These are phyloP conservation scores for Cetradonia linearis DNA, from an alignment of 495 filamentous ascomycete species.

Conservation along the genomic window DNA sequence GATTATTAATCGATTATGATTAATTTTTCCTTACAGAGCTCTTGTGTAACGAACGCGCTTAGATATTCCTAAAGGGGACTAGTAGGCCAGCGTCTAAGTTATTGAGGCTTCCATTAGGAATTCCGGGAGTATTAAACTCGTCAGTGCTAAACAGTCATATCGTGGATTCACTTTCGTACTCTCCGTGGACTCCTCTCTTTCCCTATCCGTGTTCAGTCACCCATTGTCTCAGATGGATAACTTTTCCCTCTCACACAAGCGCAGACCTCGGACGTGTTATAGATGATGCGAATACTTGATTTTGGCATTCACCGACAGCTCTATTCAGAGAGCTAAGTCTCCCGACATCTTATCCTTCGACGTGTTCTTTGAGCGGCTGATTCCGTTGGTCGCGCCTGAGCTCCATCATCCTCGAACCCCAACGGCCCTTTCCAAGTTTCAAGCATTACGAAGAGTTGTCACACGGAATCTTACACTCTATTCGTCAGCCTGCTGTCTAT, in stretches of 20 bases:
- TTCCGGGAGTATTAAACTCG: neutral
- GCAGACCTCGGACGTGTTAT: constrained; percentile 1
- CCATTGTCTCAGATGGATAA: constrained; percentile 1
- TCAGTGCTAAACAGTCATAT: neutral
- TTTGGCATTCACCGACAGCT: neutral
- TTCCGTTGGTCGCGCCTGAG: no score
- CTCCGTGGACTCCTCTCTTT: neutral
- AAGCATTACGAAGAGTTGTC: neutral
- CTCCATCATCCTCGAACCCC: neutral
- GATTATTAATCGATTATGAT: no score
- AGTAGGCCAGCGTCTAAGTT: neutral
- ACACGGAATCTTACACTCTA: neutral
- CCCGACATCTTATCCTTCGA: neutral
- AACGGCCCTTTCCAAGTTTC: neutral
- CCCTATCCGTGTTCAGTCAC: neutral
- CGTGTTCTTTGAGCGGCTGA: neutral
- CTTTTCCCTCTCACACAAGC: constrained; percentile 5
- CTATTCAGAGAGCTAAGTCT: neutral
- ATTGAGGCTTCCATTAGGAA: constrained; percentile 1
- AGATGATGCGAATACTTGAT: constrained; percentile 3
- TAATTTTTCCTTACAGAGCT: no score
- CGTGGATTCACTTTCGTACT: neutral
- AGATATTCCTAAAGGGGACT: neutral
- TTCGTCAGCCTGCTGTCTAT: neutral
- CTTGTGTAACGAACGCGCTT: no score